These are phyloP conservation scores for Trifolium subterraneum DNA, from an alignment of 306 rosid species.

Conservation along the genomic window DNA sequence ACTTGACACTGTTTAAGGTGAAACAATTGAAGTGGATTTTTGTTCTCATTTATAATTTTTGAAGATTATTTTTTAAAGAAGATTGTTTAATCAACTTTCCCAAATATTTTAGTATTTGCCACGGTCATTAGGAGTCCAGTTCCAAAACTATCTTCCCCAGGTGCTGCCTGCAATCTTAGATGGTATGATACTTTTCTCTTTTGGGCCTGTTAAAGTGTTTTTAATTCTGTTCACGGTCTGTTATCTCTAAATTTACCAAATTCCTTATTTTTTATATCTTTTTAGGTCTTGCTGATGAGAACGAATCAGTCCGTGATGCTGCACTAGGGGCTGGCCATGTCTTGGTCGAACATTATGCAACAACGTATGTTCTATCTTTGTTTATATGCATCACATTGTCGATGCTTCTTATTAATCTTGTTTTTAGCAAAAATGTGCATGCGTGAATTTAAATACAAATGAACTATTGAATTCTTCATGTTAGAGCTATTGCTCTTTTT, in stretches of 20 bases:
- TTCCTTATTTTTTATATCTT: background rate
- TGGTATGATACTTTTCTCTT: slow-evolving; percentile 54
- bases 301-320: slow-evolving; percentile 98
- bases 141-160: slow-evolving; percentile 89
- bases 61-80: slow-evolving; percentile 16
- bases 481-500: slow-evolving; percentile 10
- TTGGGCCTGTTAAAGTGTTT: background rate
- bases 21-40: slow-evolving; percentile 19
- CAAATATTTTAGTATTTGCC: slow-evolving; percentile 74
- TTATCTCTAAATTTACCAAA: slow-evolving; percentile 9
- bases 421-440: background rate
- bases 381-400: slow-evolving; percentile 24
- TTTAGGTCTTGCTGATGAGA: slow-evolving; percentile 98
- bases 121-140: slow-evolving; percentile 86
- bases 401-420: slow-evolving; percentile 4
- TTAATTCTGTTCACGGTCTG: slow-evolving; percentile 22
- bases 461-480: slow-evolving; percentile 9
- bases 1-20: slow-evolving; percentile 95
- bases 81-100: slow-evolving; percentile 34
- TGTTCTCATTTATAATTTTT: background rate
- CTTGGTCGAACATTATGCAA: slow-evolving; percentile 95
- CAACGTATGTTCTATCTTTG: slow-evolving; percentile 66
- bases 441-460: slow-evolving; percentile 1
- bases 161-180: slow-evolving; percentile 96
- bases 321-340: slow-evolving; percentile 98